Evolutionary conservation across 2,329 filamentous ascomycete genomes (phyloP).

Genomic region (Fusarium sulawesiense): DNA sequence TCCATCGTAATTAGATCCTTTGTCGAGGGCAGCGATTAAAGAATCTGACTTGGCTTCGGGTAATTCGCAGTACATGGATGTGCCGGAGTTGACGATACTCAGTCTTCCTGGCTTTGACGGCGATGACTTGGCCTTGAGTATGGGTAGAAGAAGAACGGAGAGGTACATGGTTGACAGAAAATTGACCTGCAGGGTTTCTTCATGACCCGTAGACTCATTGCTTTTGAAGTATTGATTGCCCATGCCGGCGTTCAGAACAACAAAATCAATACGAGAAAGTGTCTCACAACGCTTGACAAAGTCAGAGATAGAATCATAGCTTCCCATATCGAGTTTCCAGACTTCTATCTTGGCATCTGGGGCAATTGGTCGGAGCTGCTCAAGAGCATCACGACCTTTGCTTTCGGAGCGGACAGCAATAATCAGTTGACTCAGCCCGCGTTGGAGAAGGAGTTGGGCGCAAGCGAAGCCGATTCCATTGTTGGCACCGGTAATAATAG

Average conservation of each 20-base stretch:
- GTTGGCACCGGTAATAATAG: not conserved
- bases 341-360: not conserved
- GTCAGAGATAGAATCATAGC: not conserved
- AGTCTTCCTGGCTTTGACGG: not conserved
- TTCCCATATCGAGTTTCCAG: conserved; percentile 4
- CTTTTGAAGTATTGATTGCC: not conserved
- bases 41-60: not conserved
- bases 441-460: not conserved
- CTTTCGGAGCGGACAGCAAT: not conserved
- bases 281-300: not conserved
- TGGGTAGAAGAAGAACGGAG: not conserved
- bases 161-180: conserved; percentile 10
- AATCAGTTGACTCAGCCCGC: not conserved
- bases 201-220: not conserved
- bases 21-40: not conserved
- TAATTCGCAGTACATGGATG: not conserved
- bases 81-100: conserved; percentile 1
- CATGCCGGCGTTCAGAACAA: conserved; percentile 10
- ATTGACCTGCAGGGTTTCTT: conserved; percentile 10
- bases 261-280: not conserved
- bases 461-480: conserved; percentile 10
- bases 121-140: not conserved
- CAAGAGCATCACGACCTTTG: not conserved
- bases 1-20: not conserved
- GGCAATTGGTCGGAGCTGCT: not conserved